Evolutionary conservation across 2,329 filamentous ascomycete species (phyloP).

Genomic region (Diaporthe longicolla): DNA sequence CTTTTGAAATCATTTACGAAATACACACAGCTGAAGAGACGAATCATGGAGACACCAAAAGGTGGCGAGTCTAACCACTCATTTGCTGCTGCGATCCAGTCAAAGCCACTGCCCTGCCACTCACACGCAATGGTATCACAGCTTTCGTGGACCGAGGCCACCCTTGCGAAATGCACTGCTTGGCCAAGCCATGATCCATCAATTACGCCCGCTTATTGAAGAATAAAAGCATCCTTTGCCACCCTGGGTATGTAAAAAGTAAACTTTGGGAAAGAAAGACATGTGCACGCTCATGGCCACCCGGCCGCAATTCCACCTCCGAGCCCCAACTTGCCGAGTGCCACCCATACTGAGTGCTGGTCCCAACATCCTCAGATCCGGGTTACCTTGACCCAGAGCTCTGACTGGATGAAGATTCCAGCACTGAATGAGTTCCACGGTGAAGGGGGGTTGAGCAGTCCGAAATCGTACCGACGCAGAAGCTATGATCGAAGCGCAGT

Average conservation of each 20-base stretch:
- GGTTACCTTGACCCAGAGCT: conserved; percentile 48
- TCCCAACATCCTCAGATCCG: conserved; percentile 35
- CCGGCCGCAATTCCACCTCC: neutral
- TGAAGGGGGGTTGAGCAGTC: conserved; percentile 45
- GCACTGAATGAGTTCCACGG: conserved; percentile 48
- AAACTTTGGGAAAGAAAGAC: neutral
- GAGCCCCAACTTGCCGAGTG: neutral
- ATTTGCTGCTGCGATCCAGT: neutral
- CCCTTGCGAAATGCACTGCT: neutral
- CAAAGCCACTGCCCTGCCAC: neutral
- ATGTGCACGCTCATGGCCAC: conserved; percentile 17
- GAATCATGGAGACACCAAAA: neutral
- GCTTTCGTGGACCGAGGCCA: neutral
- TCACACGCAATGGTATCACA: neutral
- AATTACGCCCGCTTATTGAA: conserved; percentile 21
- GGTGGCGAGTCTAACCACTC: neutral
- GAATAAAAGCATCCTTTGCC: conserved; percentile 7
- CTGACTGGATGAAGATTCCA: conserved; percentile 50
- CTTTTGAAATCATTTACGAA: too few relatives aligned
- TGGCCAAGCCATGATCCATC: neutral
- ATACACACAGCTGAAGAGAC: neutral
- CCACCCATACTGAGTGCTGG: neutral
- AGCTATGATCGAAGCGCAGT: conserved; percentile 34
- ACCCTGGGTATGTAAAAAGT: conserved; percentile 24
- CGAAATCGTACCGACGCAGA: conserved; percentile 47